Evolutionary conservation across 2,329 filamentous ascomycete species (phyloP), one percentile per base, ranked within the genome.

Genomic region (Mycogone perniciosa): DNA sequence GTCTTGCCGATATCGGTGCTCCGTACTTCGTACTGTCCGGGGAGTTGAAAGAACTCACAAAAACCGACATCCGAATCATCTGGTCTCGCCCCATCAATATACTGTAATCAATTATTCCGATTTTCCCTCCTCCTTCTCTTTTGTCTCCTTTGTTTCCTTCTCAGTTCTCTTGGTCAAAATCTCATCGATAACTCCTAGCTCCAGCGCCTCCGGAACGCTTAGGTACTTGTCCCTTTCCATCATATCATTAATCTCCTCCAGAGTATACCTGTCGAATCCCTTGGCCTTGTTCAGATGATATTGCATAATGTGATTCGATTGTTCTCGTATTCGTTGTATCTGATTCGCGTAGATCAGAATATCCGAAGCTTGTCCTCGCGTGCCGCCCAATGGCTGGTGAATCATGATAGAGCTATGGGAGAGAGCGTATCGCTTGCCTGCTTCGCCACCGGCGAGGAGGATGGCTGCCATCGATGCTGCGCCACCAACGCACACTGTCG

Each of bases 141-240:
- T 62, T 26, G 53, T 50, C 45, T 62, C 57, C 42, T 61, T 58
- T 44, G 67, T 70, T 45, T 73, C 70, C 7, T 59, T 57, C 20
- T 72, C 72, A 27, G 73, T 72, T 60, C 88, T 77, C 71, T 79
- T 79, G 43, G 83, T 77, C 60, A 99, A 65, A 54, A 99, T 91
- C 71, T 92, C 84, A 67, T 99, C 93, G 55, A 99, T 84, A 60
- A 99, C 88, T 0, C 93, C 93, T 69, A 95, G 80, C 46, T 95
- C 89, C 61, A 89, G 75, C 7, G 93, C 93, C 73, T 99, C 91
- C 42, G 89, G 75, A 0, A 91, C 90, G 50, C 86, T 86, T 78
- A 99, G 80, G 61, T 96, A 97, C 64, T 93, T 93, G 68, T 99
- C 93, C 51, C 93, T 77, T 74, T 99, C 93, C 92, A 99, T 97